These are phyloP conservation scores for Pythium myriotylum DNA, from an alignment of 352 stramenopile genomes.

Conservation along the genomic window DNA sequence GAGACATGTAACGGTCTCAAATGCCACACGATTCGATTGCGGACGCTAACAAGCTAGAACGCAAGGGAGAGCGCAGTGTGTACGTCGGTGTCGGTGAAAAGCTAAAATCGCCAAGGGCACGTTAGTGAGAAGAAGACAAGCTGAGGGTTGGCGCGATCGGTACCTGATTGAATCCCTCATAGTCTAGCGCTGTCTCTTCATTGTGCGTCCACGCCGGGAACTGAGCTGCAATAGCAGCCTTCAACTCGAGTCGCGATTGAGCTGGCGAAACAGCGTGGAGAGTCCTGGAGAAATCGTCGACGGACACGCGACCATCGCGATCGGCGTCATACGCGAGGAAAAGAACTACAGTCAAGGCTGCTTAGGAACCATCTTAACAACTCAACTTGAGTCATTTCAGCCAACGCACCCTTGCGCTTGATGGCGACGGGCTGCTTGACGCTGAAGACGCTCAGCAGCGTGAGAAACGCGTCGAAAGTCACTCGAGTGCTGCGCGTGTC, in stretches of 20 bases:
- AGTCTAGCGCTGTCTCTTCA: background rate
- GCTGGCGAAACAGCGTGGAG: constrained; percentile 21
- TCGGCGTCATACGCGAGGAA: constrained; percentile 49
- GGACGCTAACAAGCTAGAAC: constrained; percentile 13
- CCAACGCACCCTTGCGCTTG: constrained; percentile 29
- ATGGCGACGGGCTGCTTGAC: constrained; percentile 36
- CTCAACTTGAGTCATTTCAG: background rate
- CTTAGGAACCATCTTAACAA: background rate
- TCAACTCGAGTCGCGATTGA: constrained; percentile 9
- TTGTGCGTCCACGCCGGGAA: constrained; percentile 11
- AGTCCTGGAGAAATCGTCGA: constrained; percentile 37
- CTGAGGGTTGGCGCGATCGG: no score
- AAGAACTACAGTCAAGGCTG: constrained; percentile 29
- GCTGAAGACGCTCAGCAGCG: constrained; percentile 39
- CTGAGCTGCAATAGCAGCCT: background rate
- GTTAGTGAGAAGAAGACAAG: no score
- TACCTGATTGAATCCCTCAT: constrained; percentile 20
- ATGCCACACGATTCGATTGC: no score
- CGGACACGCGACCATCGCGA: constrained; percentile 29
- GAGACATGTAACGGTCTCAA: background rate
- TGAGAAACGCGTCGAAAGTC: constrained; percentile 36
- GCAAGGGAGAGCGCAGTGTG: constrained; percentile 18
- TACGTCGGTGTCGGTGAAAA: constrained; percentile 29
- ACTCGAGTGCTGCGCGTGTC: background rate
- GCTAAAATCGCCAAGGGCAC: constrained; percentile 8